Base-by-base conservation (phyloP, 2,329 filamentous ascomycete genomes). In the Blastomyces parvus region DNA sequence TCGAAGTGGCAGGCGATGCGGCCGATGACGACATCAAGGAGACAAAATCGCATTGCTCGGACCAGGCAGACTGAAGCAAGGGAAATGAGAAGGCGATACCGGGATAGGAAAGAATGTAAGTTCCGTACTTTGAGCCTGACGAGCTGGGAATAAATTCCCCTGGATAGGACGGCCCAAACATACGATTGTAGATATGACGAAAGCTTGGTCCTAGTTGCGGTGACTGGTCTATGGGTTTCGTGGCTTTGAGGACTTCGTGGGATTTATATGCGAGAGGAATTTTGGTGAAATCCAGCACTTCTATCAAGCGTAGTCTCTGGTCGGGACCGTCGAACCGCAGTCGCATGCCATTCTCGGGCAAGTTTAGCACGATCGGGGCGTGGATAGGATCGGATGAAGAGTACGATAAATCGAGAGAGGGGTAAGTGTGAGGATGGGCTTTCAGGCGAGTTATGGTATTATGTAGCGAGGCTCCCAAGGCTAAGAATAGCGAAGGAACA, bases 61-160 rank as follows among this genome's bases (percentile, higher is more conserved):
- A 90, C 81, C 91, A 97, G 27, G 86, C 84, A 0, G 88, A 86
- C 64, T 84, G 80, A 59, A 87, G 83, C 38, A 97, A 80, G 0
- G 90, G 86, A 68, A 99, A 99, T 46, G 89, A 92, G 73, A 97
- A 97, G 0, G 93, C 91, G 38, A 99, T 86, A 0, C 94, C 94
- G 0, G 93, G 92, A 76, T 97, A 99, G 1, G 93, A 97, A 42
- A 99, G 80, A 42, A 96, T 86, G 72, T 97, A 99, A 27, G 86
- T 88, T 19, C 92, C 92, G 64, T 82, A 78, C 19, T 81, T 79
- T 13, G 81, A 80, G 2, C 79, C 80, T 1, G 79, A 71, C 7
- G 76, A 74, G 0, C 90, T 85, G 9, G 88, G 83, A 46, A 96
- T 83, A 71, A 93, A 99, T 79, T 99, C 94, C 66, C 94, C 94